Evolutionary conservation across 192 early-diverging fungal genomes (phyloP).

Genomic region (Entophlyctis luteolus): DNA sequence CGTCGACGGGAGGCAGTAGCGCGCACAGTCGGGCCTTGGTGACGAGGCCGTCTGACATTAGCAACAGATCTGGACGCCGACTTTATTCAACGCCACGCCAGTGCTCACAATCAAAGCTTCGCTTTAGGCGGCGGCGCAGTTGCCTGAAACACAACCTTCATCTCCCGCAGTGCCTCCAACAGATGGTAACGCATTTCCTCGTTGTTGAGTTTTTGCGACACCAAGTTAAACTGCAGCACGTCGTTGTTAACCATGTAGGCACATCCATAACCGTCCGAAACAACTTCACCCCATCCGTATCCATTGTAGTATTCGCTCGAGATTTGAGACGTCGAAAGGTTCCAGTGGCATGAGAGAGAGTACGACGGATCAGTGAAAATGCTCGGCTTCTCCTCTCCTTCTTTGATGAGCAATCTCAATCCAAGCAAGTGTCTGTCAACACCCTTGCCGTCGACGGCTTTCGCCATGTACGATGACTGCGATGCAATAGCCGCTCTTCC

Average conservation of each 20-base stretch:
- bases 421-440: slow-evolving; percentile 86
- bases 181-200: slow-evolving; percentile 73
- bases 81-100: too few species aligned
- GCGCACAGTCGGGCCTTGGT: too few species aligned
- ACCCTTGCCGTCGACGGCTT: slow-evolving; percentile 75
- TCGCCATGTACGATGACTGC: slow-evolving; percentile 80
- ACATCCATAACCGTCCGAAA: slow-evolving; percentile 85
- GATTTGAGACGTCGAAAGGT: slow-evolving; percentile 87
- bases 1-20: too few species aligned
- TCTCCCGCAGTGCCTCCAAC: slow-evolving; percentile 82
- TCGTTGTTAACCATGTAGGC: slow-evolving; percentile 92
- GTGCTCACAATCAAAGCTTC: too few species aligned
- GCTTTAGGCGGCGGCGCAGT: slow-evolving; percentile 44
- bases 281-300: slow-evolving; percentile 76
- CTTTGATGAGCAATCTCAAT: slow-evolving; percentile 70
- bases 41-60: too few species aligned
- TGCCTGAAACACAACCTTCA: slow-evolving; percentile 71
- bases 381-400: slow-evolving; percentile 73
- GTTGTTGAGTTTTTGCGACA: slow-evolving; percentile 63
- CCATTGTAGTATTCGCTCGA: slow-evolving; percentile 87
- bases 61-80: too few species aligned
- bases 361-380: slow-evolving; percentile 86
- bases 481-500: slow-evolving; percentile 70
- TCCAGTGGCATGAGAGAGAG: slow-evolving; percentile 78
- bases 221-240: slow-evolving; percentile 83